Evolutionary conservation across 108 stramenopile genomes (phyloP), one percentile per base, ranked within the genome.

Genomic region (Discostella stelligeroides): DNA sequence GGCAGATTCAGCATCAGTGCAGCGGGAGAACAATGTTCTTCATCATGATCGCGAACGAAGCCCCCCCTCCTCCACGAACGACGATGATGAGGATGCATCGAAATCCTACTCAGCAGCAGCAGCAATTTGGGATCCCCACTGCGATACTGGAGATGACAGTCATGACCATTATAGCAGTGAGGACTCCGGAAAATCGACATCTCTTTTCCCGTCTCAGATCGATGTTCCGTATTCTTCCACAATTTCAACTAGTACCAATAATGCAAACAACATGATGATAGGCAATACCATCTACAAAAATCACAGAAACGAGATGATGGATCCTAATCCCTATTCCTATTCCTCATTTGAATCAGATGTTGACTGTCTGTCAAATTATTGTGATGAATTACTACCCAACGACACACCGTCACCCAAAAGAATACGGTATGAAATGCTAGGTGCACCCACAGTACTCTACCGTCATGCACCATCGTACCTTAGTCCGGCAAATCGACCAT

Each of bases 361-460:
- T 34, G 34, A 34, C n/a, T n/a, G n/a, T 34, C 34, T 34, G 5
- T n/a, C n/a, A n/a, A n/a, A n/a, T n/a, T n/a, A n/a, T n/a, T n/a
- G n/a, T n/a, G 5, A 34, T 34, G 34, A 34, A 34, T 3, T 5
- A 34, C 6, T 34, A 34, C 6, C 6, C 34, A 3, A 34, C 6
- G 12, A 45, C 38, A 24, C 43, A 51, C 48, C 38, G 7, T 11
- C 24, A 48, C 58, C 34, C 34, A 45, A 68, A 43, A 45, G 42
- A 65, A 47, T 51, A 27, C 61, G 73, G 17, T 82, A 79, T 67
- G 63, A 83, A 68, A 60, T 72, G 69, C 60, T 86, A 42, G 83
- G 83, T 13, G 76, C 81, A 47, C 83, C 86, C 25, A 71, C 57
- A 20, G 66, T 84, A 0, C 55, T 84, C 17, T 81, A 83, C 70